Evolutionary conservation across 306 rosid species (phyloP).

Genomic region (Quercus rubra): DNA sequence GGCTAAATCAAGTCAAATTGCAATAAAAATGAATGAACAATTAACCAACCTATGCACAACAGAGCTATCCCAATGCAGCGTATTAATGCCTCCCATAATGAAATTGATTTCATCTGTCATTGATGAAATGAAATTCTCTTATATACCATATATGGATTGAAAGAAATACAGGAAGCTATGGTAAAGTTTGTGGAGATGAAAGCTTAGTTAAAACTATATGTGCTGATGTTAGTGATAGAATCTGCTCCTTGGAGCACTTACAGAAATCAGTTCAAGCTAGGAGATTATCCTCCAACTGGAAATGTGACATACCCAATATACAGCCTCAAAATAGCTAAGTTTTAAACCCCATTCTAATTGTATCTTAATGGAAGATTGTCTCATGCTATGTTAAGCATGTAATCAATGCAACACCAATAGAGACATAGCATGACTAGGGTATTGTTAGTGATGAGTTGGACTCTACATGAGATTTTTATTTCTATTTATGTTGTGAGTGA

Average conservation of each 20-base stretch:
- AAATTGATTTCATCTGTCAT: constrained; percentile 69
- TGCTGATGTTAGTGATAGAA: neutral
- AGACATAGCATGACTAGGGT: neutral
- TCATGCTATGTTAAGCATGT: neutral
- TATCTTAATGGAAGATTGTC: neutral
- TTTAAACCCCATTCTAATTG: neutral
- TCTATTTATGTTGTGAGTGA: too few species aligned
- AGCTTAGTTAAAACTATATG: neutral
- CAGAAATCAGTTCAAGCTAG: neutral
- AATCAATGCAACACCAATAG: neutral
- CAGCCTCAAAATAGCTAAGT: neutral
- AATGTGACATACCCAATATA: neutral
- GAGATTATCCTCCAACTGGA: neutral
- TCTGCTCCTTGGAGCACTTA: neutral
- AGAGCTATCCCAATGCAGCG: constrained; percentile 60
- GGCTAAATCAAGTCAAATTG: neutral
- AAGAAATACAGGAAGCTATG: neutral
- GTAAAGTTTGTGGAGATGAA: neutral
- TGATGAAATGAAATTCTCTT: constrained; percentile 22
- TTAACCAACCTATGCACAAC: constrained; percentile 67
- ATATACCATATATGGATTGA: neutral
- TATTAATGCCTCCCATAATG: constrained; percentile 64
- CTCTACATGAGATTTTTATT: too few species aligned
- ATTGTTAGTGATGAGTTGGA: too few species aligned
- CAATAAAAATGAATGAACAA: neutral